phyloP scores from a whole-genome alignment of 2,329 filamentous ascomycete genomes.

The Colletotrichum destructivum region DNA sequence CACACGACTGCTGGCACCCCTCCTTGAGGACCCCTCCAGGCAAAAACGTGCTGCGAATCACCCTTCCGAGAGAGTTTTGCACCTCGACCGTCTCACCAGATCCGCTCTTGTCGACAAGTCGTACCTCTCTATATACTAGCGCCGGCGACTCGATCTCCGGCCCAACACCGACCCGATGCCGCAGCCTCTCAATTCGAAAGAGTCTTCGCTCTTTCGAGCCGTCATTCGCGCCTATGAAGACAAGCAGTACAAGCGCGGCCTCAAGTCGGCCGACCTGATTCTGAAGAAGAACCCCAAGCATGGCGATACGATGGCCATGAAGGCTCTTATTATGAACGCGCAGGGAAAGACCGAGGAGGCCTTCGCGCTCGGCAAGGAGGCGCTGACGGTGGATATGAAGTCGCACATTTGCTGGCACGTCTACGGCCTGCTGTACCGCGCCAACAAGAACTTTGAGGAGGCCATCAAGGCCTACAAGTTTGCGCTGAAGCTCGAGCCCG shows the following conservation, averaged over 20 bases:
- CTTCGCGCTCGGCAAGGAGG: slow-evolving; percentile 92
- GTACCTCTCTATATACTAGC: background rate
- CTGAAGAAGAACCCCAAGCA: slow-evolving; percentile 95
- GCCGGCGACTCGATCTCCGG: slow-evolving; percentile 34
- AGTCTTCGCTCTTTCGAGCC: slow-evolving; percentile 93
- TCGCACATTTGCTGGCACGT: slow-evolving; percentile 99
- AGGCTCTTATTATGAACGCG: slow-evolving; percentile 94
- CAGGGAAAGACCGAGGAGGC: slow-evolving; percentile 95
- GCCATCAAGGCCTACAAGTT: slow-evolving; percentile 99
- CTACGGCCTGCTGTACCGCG: slow-evolving; percentile 93
- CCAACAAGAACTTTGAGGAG: slow-evolving; percentile 98
- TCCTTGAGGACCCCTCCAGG: slow-evolving; percentile 37
- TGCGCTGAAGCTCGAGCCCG: slow-evolving; percentile 92
- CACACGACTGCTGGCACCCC: slow-evolving; percentile 36
- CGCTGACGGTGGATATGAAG: slow-evolving; percentile 96
- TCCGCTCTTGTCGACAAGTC: slow-evolving; percentile 1
- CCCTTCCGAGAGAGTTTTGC: slow-evolving; percentile 29
- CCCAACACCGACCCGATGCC: slow-evolving; percentile 68
- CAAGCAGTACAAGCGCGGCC: slow-evolving; percentile 95
- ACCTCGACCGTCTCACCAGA: slow-evolving; percentile 13
- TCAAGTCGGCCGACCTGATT: slow-evolving; percentile 97
- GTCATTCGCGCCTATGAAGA: slow-evolving; percentile 97
- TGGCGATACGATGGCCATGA: slow-evolving; percentile 99
- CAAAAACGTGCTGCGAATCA: slow-evolving; percentile 14
- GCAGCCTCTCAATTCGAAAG: slow-evolving; percentile 85